A percentile compares a stretch with the other conserved stretches of the same genome.
phyloP scores from a whole-genome alignment of 305 asterid species.

The Andrographis paniculata region DNA sequence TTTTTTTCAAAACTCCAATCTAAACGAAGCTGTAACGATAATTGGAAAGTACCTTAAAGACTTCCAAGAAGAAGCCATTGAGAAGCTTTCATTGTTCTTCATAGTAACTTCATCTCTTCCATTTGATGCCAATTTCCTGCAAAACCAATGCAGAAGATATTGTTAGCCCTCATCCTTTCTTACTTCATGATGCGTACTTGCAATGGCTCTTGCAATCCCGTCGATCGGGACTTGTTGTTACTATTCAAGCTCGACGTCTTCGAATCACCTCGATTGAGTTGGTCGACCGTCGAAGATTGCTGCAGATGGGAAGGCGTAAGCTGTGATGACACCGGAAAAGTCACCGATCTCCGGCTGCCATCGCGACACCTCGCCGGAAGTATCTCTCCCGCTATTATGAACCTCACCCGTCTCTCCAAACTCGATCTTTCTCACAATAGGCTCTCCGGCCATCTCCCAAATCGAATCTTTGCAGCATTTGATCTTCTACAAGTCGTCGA shows the following conservation, averaged over 20 bases:
- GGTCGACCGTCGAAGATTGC: slow-evolving; percentile 52
- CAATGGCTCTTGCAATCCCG: slow-evolving; percentile 37
- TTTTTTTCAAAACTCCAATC: too few species aligned
- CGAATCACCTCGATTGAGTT: slow-evolving; percentile 34
- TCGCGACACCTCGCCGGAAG: slow-evolving; percentile 49
- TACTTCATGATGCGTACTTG: too few species aligned
- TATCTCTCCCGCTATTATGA: slow-evolving; percentile 32
- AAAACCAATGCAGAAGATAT: too few species aligned
- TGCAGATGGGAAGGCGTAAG: slow-evolving; percentile 73
- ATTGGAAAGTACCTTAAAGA: too few species aligned
- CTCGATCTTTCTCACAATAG: slow-evolving; percentile 52
- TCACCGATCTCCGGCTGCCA: slow-evolving; percentile 43
- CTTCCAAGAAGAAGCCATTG: too few species aligned
- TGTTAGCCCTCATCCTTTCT: too few species aligned
- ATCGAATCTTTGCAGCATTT: slow-evolving; percentile 33
- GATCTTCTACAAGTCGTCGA: slow-evolving; percentile 34
- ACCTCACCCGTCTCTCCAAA: slow-evolving; percentile 38
- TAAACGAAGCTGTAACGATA: too few species aligned
- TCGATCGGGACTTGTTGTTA: slow-evolving; percentile 41
- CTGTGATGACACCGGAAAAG: slow-evolving; percentile 52
- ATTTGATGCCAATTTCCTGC: too few species aligned
- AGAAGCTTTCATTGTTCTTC: too few species aligned
- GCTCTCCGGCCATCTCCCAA: slow-evolving; percentile 53
- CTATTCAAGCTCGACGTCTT: slow-evolving; percentile 34
- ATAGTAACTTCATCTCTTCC: too few species aligned